A percentile compares a stretch with the other conserved stretches of the same genome.
These are phyloP conservation scores for Didymella pinodella DNA, from an alignment of 2,329 filamentous ascomycete genomes.

Conservation along the genomic window DNA sequence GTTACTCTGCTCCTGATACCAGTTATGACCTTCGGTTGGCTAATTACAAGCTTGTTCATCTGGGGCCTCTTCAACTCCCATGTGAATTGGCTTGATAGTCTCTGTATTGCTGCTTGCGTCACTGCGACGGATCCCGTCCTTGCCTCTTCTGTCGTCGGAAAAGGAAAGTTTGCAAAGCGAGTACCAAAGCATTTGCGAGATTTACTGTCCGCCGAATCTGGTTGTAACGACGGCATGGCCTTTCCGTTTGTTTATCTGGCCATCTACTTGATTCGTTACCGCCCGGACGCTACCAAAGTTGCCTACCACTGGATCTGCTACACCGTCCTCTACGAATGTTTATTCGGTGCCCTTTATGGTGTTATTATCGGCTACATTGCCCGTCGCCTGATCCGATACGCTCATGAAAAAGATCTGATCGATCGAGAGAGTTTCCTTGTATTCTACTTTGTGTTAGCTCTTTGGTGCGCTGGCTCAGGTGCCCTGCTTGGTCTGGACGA, in stretches of 20 bases:
- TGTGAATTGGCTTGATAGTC: conserved; percentile 87
- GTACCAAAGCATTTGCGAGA: conserved; percentile 98
- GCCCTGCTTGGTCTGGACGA: conserved; percentile 93
- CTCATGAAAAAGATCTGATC: conserved; percentile 84
- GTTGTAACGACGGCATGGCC: conserved; percentile 99
- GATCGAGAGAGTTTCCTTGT: conserved; percentile 97
- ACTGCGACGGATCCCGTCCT: conserved; percentile 97
- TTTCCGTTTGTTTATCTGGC: conserved; percentile 97
- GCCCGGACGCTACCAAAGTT: conserved; percentile 72
- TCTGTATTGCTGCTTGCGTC: conserved; percentile 89
- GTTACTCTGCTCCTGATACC: conserved; percentile 87
- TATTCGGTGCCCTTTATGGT: conserved; percentile 90
- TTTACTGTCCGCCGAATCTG: conserved; percentile 92
- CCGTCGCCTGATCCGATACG: conserved; percentile 86
- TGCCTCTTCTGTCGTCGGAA: conserved; percentile 96
- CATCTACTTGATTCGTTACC: conserved; percentile 86
- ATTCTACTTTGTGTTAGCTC: conserved; percentile 95
- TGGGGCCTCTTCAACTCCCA: conserved; percentile 83
- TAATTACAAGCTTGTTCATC: conserved; percentile 89
- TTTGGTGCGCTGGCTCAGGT: conserved; percentile 94
- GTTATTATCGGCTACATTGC: conserved; percentile 88
- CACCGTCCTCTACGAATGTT: conserved; percentile 92
- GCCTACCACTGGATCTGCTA: conserved; percentile 87
- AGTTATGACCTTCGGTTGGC: conserved; percentile 97
- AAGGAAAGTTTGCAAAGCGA: conserved; percentile 97